A percentile compares a stretch with the other conserved stretches of the same genome.
These are phyloP conservation scores for Penicillium roqueforti DNA, from an alignment of 495 filamentous ascomycete genomes.

Conservation along the genomic window DNA sequence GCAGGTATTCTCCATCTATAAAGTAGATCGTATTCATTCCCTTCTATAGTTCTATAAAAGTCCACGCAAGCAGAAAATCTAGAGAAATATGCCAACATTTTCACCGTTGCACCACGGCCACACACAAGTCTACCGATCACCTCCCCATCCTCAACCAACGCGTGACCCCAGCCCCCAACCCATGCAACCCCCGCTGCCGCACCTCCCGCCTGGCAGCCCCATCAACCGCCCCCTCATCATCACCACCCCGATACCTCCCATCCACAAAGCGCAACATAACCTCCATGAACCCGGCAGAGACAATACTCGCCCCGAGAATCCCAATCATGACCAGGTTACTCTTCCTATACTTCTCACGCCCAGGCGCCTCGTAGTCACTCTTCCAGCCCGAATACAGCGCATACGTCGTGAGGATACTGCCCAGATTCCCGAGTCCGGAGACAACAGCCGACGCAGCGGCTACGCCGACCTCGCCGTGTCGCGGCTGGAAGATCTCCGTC, in stretches of 20 bases:
- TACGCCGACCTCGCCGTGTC: slow-evolving; percentile 87
- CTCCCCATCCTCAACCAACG: slow-evolving; percentile 12
- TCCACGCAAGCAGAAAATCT: background rate
- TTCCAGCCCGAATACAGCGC: slow-evolving; percentile 85
- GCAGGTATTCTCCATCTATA: background rate
- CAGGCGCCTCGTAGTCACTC: slow-evolving; percentile 58
- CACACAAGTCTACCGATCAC: background rate
- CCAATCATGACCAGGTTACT: slow-evolving; percentile 88
- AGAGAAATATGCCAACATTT: background rate
- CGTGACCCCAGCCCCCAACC: slow-evolving; percentile 38
- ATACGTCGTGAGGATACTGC: slow-evolving; percentile 82
- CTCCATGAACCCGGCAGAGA: slow-evolving; percentile 63
- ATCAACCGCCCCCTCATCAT: slow-evolving; percentile 54
- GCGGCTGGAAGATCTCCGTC: slow-evolving; percentile 81
- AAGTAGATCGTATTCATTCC: background rate
- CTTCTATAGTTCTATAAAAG: background rate
- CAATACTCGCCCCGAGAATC: slow-evolving; percentile 72
- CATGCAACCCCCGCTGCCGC: slow-evolving; percentile 62
- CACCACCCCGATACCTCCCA: slow-evolving; percentile 44
- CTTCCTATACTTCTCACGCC: slow-evolving; percentile 68
- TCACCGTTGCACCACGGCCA: background rate
- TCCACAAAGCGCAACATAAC: slow-evolving; percentile 61
- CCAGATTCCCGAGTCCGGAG: slow-evolving; percentile 79
- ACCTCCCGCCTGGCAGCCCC: slow-evolving; percentile 66
- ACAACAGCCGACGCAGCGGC: slow-evolving; percentile 85